Percentiles rank a stretch among this genome's conserved stretches.
phyloP scores from a whole-genome alignment of 768 basidiomycete species.

The Scleroderma citrinum region DNA sequence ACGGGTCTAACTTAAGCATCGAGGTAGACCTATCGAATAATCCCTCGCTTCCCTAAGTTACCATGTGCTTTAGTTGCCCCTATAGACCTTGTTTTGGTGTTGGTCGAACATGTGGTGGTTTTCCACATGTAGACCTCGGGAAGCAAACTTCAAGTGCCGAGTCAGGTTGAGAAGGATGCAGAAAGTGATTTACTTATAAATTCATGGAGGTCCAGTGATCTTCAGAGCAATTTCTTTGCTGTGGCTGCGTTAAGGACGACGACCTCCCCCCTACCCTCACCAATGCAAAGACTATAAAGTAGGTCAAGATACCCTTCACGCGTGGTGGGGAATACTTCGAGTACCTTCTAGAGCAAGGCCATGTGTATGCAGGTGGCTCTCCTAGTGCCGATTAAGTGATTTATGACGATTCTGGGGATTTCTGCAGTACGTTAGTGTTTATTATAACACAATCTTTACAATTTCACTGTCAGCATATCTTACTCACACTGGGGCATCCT shows the following conservation, averaged over 20 bases:
- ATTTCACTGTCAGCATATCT: not conserved
- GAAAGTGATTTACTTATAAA: too few species aligned
- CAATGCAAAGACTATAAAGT: conserved; percentile 24
- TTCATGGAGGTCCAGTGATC: too few species aligned
- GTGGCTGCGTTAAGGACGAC: too few species aligned
- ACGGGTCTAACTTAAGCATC: too few species aligned
- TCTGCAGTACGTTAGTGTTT: conserved; percentile 1
- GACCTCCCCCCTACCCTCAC: conserved; percentile 26
- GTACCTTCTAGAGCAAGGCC: conserved; percentile 18
- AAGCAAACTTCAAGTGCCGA: too few species aligned
- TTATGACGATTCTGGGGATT: conserved; percentile 1
- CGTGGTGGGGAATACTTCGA: conserved; percentile 13
- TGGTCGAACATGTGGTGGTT: too few species aligned
- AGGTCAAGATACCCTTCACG: not conserved
- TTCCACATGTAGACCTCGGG: too few species aligned
- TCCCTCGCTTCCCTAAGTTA: too few species aligned
- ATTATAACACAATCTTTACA: not conserved
- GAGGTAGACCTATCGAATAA: too few species aligned
- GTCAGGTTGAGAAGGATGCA: conserved; percentile 15
- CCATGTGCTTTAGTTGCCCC: too few species aligned
- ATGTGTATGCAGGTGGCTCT: conserved; percentile 20
- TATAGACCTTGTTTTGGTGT: too few species aligned
- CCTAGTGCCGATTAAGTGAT: conserved; percentile 26
- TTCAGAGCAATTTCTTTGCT: too few species aligned
- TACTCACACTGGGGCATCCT: conserved; percentile 1